phyloP scores from a whole-genome alignment of 805 yeast genomes.

The Pichia heedii region DNA sequence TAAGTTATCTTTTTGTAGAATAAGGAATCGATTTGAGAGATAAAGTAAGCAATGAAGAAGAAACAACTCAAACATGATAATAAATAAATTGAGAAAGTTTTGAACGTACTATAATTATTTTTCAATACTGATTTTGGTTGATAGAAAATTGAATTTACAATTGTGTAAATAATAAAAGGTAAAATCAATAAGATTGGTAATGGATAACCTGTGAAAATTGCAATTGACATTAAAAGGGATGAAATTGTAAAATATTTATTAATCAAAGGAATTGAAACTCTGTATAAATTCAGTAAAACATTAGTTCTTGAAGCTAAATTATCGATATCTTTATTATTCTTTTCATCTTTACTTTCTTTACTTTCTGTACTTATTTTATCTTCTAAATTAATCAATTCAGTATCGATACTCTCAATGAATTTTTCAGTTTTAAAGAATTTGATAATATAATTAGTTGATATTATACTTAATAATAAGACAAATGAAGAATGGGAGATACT shows the following conservation, averaged over 20 bases:
- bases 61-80: slow-evolving; percentile 14
- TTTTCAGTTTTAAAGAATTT: slow-evolving; percentile 25
- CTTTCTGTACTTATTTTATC: slow-evolving; percentile 8
- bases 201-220: slow-evolving; percentile 89
- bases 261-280: slow-evolving; percentile 11
- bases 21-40: slow-evolving; percentile 41
- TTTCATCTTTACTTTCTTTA: slow-evolving; percentile 8
- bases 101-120: slow-evolving; percentile 1
- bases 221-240: slow-evolving; percentile 43
- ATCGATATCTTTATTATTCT: slow-evolving; percentile 6
- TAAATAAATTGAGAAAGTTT: slow-evolving; percentile 11
- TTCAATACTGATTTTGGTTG: slow-evolving; percentile 8
- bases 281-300: slow-evolving; percentile 8
- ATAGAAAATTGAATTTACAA: slow-evolving; percentile 7
- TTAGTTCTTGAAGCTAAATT: slow-evolving; percentile 11
- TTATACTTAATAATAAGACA: slow-evolving; percentile 47
- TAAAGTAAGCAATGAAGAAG: slow-evolving; percentile 13
- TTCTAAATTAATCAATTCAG: slow-evolving; percentile 13
- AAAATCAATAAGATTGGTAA: slow-evolving; percentile 57
- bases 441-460: slow-evolving; percentile 35
- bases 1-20: slow-evolving; percentile 53
- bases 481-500: slow-evolving; percentile 79
- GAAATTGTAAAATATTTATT: slow-evolving; percentile 23
- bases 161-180: slow-evolving; percentile 43
- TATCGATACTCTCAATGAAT: slow-evolving; percentile 12